Conservation (phyloP, 192 early-diverging fungal genomes). For the Chytriomyces sp. region DNA sequence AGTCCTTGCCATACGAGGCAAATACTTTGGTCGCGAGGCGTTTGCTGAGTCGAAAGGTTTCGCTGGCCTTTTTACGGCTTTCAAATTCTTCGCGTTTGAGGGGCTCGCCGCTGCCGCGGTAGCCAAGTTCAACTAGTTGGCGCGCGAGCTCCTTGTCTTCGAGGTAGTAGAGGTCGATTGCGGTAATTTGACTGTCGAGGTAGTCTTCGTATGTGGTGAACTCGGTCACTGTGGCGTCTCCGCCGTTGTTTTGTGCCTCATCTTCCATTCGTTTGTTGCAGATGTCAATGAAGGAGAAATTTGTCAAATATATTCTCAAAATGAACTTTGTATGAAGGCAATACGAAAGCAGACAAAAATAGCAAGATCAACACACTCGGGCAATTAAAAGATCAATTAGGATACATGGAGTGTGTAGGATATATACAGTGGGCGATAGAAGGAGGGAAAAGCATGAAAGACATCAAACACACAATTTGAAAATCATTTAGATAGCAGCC, state of each 20-base stretch:
- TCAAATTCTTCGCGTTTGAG: conserved; percentile 68
- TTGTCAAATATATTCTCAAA: no score
- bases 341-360: no score
- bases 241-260: conserved; percentile 41
- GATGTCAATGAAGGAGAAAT: no score
- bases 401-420: no score
- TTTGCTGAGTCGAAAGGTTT: conserved; percentile 63
- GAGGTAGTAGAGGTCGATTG: conserved; percentile 63
- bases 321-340: no score
- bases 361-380: no score
- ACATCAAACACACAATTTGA: no score
- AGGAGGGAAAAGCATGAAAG: no score
- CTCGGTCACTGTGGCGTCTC: conserved; percentile 61
- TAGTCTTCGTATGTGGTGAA: conserved; percentile 69
- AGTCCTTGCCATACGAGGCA: conserved; percentile 55
- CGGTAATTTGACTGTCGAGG: conserved; percentile 62
- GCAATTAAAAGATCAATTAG: no score
- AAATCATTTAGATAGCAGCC: no score
- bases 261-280: no score
- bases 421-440: no score
- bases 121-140: conserved; percentile 67
- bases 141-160: conserved; percentile 70
- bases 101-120: conserved; percentile 63
- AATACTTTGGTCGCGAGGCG: conserved; percentile 59
- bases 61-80: conserved; percentile 63